Percentiles rank a stretch among this genome's conserved stretches.
Conservation (phyloP, 202 grass and related monocot species). For the Alloteropsis angusta region DNA sequence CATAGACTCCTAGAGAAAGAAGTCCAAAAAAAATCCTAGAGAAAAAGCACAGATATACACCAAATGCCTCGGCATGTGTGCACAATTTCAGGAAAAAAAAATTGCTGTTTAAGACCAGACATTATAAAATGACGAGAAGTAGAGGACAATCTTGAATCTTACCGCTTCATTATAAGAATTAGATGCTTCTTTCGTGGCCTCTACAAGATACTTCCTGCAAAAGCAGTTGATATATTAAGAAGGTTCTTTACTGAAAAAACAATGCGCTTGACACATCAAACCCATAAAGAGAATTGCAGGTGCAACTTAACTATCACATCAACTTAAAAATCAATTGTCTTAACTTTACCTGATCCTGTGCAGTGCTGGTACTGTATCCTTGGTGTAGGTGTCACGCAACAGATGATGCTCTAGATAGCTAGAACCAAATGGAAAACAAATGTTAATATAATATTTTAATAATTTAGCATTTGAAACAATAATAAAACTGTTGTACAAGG, state of each 20-base stretch:
- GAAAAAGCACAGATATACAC: not conserved
- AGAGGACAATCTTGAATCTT: slow-evolving; percentile 1
- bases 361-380: slow-evolving; percentile 83
- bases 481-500: not conserved
- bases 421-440: not conserved
- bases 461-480: not conserved
- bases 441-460: not conserved
- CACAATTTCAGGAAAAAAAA: not conserved
- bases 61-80: not conserved
- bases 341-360: slow-evolving; percentile 70
- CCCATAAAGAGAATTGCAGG: not conserved
- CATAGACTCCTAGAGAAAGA: not conserved
- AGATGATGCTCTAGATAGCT: slow-evolving; percentile 97
- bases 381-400: slow-evolving; percentile 97
- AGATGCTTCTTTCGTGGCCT: slow-evolving; percentile 94
- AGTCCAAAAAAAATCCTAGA: too few relatives aligned
- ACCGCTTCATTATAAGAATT: slow-evolving; percentile 96
- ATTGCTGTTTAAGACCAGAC: not conserved
- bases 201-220: slow-evolving; percentile 92
- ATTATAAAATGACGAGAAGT: not conserved
- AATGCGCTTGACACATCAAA: not conserved
- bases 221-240: slow-evolving; percentile 9
- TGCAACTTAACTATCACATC: not conserved
- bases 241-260: slow-evolving; percentile 9
- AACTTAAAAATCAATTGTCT: not conserved